A percentile compares a stretch with the other conserved stretches of the same genome.
phyloP scores from a whole-genome alignment of 2,329 filamentous ascomycete genomes.

The Phialemoniopsis sp. region DNA sequence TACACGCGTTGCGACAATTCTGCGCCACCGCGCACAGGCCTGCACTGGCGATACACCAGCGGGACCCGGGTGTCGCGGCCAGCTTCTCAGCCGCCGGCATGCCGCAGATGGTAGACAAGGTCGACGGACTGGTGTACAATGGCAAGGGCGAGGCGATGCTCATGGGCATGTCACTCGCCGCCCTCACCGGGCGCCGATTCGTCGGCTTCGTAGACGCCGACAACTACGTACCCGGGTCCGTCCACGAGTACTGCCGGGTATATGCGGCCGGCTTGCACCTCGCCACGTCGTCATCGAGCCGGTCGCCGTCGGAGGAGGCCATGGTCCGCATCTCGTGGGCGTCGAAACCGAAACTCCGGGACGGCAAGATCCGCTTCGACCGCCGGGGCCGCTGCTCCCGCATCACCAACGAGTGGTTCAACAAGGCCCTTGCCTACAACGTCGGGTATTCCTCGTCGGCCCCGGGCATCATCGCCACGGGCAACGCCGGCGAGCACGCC shows the following conservation, averaged over 20 bases:
- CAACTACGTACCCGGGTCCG: constrained; percentile 20
- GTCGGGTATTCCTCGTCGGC: neutral
- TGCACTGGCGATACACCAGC: constrained; percentile 21
- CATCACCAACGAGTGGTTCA: constrained; percentile 24
- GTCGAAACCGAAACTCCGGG: constrained; percentile 22
- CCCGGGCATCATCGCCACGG: constrained; percentile 18
- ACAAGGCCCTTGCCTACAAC: constrained; percentile 12
- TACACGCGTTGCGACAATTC: constrained; percentile 12
- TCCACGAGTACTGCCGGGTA: constrained; percentile 24
- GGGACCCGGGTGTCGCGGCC: constrained; percentile 15
- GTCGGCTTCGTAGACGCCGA: constrained; percentile 27
- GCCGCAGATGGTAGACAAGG: constrained; percentile 11
- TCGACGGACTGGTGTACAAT: constrained; percentile 14
- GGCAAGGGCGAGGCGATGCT: constrained; percentile 27
- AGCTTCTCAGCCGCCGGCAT: constrained; percentile 16
- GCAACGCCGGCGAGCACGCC: constrained; percentile 26
- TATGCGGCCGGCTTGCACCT: constrained; percentile 24
- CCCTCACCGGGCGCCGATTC: constrained; percentile 14
- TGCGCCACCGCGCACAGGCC: constrained; percentile 11
- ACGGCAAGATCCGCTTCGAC: constrained; percentile 17
- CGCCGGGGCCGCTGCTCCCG: constrained; percentile 21
- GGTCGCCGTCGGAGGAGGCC: constrained; percentile 7
- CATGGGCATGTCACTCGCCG: constrained; percentile 21
- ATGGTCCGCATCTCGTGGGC: constrained; percentile 27
- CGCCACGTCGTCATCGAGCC: neutral